Base-by-base conservation (phyloP, 2,329 filamentous ascomycete species). In the Purpureocillium takamizusanense region DNA sequence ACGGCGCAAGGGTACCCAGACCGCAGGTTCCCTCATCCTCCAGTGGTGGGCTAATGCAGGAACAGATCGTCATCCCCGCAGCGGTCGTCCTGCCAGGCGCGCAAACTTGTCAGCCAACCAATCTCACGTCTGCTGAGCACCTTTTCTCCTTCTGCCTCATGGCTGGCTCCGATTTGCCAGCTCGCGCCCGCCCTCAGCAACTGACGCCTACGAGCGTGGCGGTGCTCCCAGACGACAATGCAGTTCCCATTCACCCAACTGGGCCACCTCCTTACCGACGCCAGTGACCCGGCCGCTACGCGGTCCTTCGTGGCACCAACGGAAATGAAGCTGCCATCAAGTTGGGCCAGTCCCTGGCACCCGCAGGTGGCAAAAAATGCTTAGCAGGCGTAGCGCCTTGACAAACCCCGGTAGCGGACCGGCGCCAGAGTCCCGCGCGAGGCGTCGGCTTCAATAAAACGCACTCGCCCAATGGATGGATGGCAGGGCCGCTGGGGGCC, bases 1-100 rank as follows among this genome's bases (percentile, higher is more conserved):
- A 25, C 10, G 21, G 21, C 21, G 21, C 21, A 25, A 25, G 5
- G 21, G 38, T 36, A 37, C 33, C 27, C 16, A 9, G 36, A 33
- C 32, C 36, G 14, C 15, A 5, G 27, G 23, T 13, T 27, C 12
- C 21, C 14, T 11, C 6, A 13, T 16, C 21, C 18, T 27, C 38
- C 29, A 18, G 23, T 27, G 15, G 5, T 17, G 37, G 43, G 42
- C 46, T 49, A 46, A 44, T 46, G 46, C 46, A 49, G 46, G 46
- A 46, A 49, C 49, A 42, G 44, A 44, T 45, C 33, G 35, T 38
- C 41, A 40, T 39, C 42, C 31, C 38, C 36, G 33, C 40, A 25
- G 21, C 21, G 10, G 21, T 25, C 21, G 21, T 25, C 21, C 21
- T 25, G 6, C 21, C 21, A 25, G 21, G 6, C 21, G 21, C 10